Base-by-base conservation (phyloP, 2,329 filamentous ascomycete genomes). In the Pseudocercospora vitis region DNA sequence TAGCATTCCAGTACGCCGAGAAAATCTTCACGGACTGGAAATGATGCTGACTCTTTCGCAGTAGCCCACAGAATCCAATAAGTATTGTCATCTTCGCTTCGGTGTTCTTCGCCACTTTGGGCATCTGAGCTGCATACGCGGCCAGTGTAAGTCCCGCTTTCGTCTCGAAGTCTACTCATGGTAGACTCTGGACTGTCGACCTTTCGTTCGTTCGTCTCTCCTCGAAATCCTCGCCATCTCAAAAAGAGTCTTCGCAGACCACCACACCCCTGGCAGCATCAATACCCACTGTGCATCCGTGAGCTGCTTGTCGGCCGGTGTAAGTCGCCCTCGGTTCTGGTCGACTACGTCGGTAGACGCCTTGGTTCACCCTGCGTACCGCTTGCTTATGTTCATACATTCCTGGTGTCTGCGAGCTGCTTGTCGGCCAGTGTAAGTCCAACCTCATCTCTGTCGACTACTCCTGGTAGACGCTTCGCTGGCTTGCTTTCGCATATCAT, bases 61-160 rank as follows among this genome's bases (percentile, higher is more conserved):
- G 23, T 23, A 45, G 21, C 21, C 18, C 24, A 40, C 9, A 18
- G 7, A 40, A 40, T 24, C 1, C 19, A 24, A 23, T 21, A 23
- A 40, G 19, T 23, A 37, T 40, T 19, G 37, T 19, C 37, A n/a
- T 19, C 21, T n/a, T n/a, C 16, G 37, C 37, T 40, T 40, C 14
- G 18, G 47, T 21, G 31, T 31, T 31, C 19, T 23, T 18, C 23
- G n/a, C 14, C 28, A 11, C 14, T 24, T 14, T 28, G 52, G 35
- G 46, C 33, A 39, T 40, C 37, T 24, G 44, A 47, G 16, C 18
- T 16, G 52, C 46, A 37, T 39, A 8, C 2, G 37, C 52, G 46
- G 52, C 52, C 46, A 35, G 35, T 35, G 37, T 45, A 31, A 49
- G 52, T 39, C 52, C 52, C 32, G 14, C 11, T 8, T 9, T 23